Evolutionary conservation across 352 stramenopile species (phyloP), one percentile per base, ranked within the genome.

Genomic region (Phytopythium oedochilum): DNA sequence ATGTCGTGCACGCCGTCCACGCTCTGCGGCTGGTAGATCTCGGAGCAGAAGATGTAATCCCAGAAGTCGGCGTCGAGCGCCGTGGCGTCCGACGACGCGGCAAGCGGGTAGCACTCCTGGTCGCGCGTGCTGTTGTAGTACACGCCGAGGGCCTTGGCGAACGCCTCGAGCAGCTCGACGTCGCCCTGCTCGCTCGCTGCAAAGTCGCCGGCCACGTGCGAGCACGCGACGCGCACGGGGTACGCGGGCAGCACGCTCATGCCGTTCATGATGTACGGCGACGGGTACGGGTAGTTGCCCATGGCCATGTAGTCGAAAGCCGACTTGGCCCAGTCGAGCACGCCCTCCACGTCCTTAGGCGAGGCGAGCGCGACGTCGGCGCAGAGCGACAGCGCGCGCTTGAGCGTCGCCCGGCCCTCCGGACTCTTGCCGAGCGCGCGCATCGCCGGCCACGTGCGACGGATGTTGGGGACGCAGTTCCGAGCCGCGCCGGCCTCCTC

Each of bases 271-370:
- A 98, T 96, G 71, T 98, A 99, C 12, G 76, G 82, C n/a, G 87
- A 96, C 23, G 93, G 84, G 71, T 98, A 99, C 10, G 96, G 96
- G 68, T 96, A 99, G 70, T 97, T 97, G 32, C 94, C 95, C 88
- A 98, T 98, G 17, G 93, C 92, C 75, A 98, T 78, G 71, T 88
- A 93, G 71, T 94, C 94, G 55, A 89, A 98, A 9, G 88, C 83
- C 9, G 70, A 79, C 56, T 86, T 85, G 44, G 70, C 66, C 77
- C 74, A 90, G 39, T 88, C 66, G 14, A 88, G 74, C 26, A 96
- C 53, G 11, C 11, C 63, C 8, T 66, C 68, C 9, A 87, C 74
- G 44, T 92, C 83, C 5, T 71, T 48, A 6, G 67, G 35, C 0
- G 71, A 70, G 17, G 73, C 43, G 6, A 94, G 45, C 53, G 70